Evolutionary conservation across 1,139 yeast species (phyloP).

Genomic region (Neolecta irregularis): DNA sequence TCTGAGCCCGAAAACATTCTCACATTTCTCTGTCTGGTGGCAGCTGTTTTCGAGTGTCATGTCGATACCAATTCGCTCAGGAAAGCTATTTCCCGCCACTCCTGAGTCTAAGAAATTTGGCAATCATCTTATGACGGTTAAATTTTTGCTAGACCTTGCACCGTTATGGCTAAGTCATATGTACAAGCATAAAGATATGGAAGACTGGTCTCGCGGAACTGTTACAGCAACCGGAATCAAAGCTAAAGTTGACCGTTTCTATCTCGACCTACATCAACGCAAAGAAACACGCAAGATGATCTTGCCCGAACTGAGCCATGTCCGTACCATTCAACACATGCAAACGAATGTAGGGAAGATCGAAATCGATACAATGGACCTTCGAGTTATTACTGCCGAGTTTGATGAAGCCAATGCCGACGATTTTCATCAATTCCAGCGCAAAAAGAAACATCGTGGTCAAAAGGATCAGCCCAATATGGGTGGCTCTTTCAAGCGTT

Average conservation of each 20-base stretch:
- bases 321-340: conserved; percentile 41
- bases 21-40: conserved; percentile 78
- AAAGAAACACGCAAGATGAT: conserved; percentile 50
- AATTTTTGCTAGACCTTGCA: conserved; percentile 57
- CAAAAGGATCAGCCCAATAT: conserved; percentile 1
- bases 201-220: conserved; percentile 30
- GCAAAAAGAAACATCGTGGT: conserved; percentile 27
- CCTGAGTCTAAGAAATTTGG: conserved; percentile 46
- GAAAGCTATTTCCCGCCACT: conserved; percentile 41
- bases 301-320: conserved; percentile 41
- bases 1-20: conserved; percentile 52
- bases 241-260: conserved; percentile 48
- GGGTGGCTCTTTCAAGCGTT: too few relatives aligned
- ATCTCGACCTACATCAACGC: conserved; percentile 72
- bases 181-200: conserved; percentile 39
- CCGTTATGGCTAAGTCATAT: conserved; percentile 65
- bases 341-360: conserved; percentile 66
- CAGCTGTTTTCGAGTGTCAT: conserved; percentile 49
- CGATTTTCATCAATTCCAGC: conserved; percentile 22
- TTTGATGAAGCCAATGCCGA: conserved; percentile 43
- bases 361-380: conserved; percentile 53
- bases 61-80: conserved; percentile 63
- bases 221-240: conserved; percentile 66
- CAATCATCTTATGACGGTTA: conserved; percentile 59
- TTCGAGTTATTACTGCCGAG: conserved; percentile 52